Conservation (phyloP, 2,329 filamentous ascomycete genomes). For the Aschersonia sp. region DNA sequence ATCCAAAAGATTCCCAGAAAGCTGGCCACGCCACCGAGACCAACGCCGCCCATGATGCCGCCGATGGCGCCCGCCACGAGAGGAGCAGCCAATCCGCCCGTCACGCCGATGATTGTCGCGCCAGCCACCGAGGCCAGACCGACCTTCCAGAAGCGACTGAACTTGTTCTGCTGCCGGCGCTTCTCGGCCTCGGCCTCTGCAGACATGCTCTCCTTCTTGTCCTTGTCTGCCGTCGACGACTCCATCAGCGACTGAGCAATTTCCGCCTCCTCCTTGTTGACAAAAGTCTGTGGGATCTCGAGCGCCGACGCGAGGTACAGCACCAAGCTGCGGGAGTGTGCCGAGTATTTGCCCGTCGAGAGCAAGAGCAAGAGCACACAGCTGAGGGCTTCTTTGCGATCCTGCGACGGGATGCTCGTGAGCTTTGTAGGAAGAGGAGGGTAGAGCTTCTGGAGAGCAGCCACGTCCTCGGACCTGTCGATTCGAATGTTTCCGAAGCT, state of each 20-base stretch:
- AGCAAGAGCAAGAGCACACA: slow-evolving; percentile 57
- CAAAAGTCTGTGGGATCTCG: slow-evolving; percentile 41
- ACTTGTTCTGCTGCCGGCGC: slow-evolving; percentile 55
- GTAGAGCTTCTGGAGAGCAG: slow-evolving; percentile 35
- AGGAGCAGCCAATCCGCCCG: slow-evolving; percentile 79
- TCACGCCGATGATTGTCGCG: slow-evolving; percentile 80
- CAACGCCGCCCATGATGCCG: slow-evolving; percentile 70
- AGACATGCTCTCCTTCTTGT: slow-evolving; percentile 38
- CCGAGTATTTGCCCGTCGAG: slow-evolving; percentile 59
- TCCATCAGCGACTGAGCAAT: slow-evolving; percentile 63
- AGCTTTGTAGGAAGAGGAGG: slow-evolving; percentile 38
- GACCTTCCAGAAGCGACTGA: slow-evolving; percentile 73
- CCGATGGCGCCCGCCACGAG: slow-evolving; percentile 77
- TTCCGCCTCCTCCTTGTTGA: slow-evolving; percentile 58
- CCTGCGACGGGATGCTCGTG: slow-evolving; percentile 38
- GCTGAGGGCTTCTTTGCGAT: slow-evolving; percentile 51
- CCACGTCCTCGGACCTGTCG: slow-evolving; percentile 22
- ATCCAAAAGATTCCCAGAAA: slow-evolving; percentile 79
- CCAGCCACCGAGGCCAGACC: slow-evolving; percentile 79
- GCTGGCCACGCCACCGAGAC: slow-evolving; percentile 70
- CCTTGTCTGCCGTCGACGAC: slow-evolving; percentile 34
- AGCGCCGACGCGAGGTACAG: slow-evolving; percentile 56
- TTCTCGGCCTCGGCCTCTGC: slow-evolving; percentile 65
- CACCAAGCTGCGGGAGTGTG: slow-evolving; percentile 55
- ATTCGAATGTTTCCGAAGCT: slow-evolving; percentile 21